Conservation (phyloP, 2,329 filamentous ascomycete genomes). For the Penicillium corylophilum region DNA sequence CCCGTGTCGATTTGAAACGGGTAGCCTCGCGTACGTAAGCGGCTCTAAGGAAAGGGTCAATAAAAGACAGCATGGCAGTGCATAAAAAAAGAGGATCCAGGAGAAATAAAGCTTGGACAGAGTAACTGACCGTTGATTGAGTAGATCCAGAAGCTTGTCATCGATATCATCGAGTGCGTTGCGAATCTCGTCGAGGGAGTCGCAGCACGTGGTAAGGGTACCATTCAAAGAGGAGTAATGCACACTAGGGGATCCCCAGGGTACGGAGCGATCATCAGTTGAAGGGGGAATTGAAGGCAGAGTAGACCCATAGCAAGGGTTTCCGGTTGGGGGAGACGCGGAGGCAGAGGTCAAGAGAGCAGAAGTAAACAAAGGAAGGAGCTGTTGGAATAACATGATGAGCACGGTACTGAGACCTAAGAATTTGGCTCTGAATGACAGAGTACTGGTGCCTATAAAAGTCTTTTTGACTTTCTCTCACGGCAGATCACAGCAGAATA, state of each 20-base stretch:
- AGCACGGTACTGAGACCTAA: neutral
- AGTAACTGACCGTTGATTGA: neutral
- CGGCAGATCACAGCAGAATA: neutral
- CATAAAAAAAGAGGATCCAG: neutral
- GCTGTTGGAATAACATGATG: neutral
- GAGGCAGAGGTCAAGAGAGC: neutral
- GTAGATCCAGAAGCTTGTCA: neutral
- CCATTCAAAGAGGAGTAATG: constrained; percentile 8
- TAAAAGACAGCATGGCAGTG: neutral
- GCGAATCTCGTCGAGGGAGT: constrained; percentile 6
- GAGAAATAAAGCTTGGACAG: neutral
- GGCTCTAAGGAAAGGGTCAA: neutral
- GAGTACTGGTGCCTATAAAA: neutral
- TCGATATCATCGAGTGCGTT: neutral
- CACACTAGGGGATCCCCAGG: constrained; percentile 6
- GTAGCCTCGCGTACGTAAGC: neutral
- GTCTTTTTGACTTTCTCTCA: neutral
- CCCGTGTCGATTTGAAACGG: neutral
- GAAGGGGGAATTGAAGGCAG: neutral
- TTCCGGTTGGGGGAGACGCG: neutral
- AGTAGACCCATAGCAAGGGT: neutral
- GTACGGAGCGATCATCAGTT: neutral
- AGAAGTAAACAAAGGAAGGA: neutral
- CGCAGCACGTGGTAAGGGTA: constrained; percentile 2
- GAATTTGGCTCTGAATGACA: neutral